Evolutionary conservation across 345 rosid genomes (phyloP).

Genomic region (Eucalyptus polyanthemos): DNA sequence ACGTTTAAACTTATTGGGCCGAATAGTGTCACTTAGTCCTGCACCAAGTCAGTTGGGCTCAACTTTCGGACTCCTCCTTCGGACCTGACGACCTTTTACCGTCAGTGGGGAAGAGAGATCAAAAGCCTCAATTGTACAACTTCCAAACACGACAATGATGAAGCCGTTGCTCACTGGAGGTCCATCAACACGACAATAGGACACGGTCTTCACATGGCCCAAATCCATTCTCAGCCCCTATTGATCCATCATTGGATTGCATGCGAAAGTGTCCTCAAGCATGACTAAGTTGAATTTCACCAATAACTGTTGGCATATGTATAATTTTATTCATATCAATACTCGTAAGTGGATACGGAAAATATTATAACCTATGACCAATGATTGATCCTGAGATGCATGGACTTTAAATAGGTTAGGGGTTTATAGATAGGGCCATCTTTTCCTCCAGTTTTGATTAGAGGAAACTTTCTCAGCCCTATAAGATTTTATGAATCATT

Average conservation of each 20-base stretch:
- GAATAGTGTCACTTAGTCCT: no score
- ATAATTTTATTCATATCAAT: background rate
- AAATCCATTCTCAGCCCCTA: background rate
- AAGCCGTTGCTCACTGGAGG: background rate
- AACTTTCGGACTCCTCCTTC: no score
- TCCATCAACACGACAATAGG: background rate
- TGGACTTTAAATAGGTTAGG: background rate
- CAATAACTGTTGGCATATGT: background rate
- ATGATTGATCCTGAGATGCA: no score
- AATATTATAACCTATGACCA: background rate
- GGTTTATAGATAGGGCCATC: background rate
- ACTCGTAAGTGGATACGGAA: background rate
- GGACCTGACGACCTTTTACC: no score
- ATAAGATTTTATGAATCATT: accelerated
- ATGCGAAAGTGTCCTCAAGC: background rate
- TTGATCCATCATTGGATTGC: background rate
- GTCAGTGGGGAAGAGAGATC: background rate
- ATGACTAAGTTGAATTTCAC: no score
- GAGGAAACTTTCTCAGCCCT: no score
- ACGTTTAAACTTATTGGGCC: no score
- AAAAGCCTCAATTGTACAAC: background rate
- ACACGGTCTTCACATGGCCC: background rate
- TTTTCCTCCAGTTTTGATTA: background rate
- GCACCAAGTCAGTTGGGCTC: no score
- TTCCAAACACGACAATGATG: background rate